A percentile compares a stretch with the other conserved stretches of the same genome.
phyloP scores from a whole-genome alignment of 805 yeast species.

The Candida anglica region DNA sequence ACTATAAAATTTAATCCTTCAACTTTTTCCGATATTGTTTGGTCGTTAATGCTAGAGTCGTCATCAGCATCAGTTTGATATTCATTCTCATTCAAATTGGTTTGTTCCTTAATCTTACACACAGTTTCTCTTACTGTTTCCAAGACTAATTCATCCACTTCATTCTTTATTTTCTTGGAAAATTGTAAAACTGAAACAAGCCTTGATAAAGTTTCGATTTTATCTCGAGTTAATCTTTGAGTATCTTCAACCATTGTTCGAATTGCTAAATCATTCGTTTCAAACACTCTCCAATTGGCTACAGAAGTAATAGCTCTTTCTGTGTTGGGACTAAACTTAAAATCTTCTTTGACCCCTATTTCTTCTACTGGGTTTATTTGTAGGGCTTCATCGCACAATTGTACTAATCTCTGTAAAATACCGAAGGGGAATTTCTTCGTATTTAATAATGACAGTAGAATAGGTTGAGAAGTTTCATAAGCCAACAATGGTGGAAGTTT shows the following conservation, averaged over 20 bases:
- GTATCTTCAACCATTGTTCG: conserved; percentile 64
- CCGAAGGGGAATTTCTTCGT: conserved; percentile 60
- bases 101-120: conserved; percentile 43
- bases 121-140: conserved; percentile 62
- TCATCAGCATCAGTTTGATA: no score
- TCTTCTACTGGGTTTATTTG: conserved; percentile 60
- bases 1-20: no score
- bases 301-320: conserved; percentile 50
- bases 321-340: conserved; percentile 55
- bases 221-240: conserved; percentile 51
- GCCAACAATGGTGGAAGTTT: conserved; percentile 36
- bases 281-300: conserved; percentile 41
- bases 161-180: conserved; percentile 71
- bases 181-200: conserved; percentile 71
- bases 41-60: no score
- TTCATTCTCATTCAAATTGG: conserved; percentile 10
- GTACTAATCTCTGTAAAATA: conserved; percentile 51
- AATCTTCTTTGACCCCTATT: conserved; percentile 35
- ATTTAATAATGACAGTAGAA: conserved; percentile 31
- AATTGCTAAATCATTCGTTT: conserved; percentile 63
- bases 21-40: no score
- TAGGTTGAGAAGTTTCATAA: conserved; percentile 6
- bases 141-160: conserved; percentile 69
- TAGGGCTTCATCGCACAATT: conserved; percentile 72
- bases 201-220: conserved; percentile 66